These are phyloP conservation scores for Ajuga reptans DNA, from an alignment of 305 asterid species.

Conservation along the genomic window DNA sequence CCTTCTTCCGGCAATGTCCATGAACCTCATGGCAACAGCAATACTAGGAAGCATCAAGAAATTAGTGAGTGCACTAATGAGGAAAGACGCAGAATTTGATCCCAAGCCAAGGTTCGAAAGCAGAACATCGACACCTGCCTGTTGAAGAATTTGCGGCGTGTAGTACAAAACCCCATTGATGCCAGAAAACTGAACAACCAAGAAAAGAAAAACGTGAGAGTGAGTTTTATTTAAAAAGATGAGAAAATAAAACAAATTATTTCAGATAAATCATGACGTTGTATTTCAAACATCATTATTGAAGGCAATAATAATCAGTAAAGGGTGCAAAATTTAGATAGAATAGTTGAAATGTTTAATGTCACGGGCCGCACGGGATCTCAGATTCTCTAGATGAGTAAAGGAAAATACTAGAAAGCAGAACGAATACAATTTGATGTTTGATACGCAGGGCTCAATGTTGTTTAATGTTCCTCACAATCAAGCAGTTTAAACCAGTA, in stretches of 20 bases:
- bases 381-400: neutral
- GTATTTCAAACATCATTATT: neutral
- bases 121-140: constrained; percentile 84
- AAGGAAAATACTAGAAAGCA: neutral
- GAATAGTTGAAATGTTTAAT: neutral
- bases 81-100: constrained; percentile 69
- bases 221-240: neutral
- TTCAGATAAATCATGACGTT: neutral
- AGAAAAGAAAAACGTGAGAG: neutral
- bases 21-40: constrained; percentile 83
- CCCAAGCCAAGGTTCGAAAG: constrained; percentile 64
- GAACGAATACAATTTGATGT: too few relatives aligned
- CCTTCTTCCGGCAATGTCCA: constrained; percentile 92
- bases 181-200: constrained; percentile 66
- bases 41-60: constrained; percentile 80
- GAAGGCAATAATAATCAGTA: neutral
- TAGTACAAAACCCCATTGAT: constrained; percentile 88
- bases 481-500: too few relatives aligned
- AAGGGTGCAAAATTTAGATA: neutral
- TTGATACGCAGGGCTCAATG: too few relatives aligned
- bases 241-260: neutral
- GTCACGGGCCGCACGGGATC: too few relatives aligned
- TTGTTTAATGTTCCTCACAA: too few relatives aligned
- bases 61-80: constrained; percentile 66
- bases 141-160: constrained; percentile 85